These are phyloP conservation scores for Zostera marina DNA, from an alignment of 116 monocot genomes.

Conservation along the genomic window DNA sequence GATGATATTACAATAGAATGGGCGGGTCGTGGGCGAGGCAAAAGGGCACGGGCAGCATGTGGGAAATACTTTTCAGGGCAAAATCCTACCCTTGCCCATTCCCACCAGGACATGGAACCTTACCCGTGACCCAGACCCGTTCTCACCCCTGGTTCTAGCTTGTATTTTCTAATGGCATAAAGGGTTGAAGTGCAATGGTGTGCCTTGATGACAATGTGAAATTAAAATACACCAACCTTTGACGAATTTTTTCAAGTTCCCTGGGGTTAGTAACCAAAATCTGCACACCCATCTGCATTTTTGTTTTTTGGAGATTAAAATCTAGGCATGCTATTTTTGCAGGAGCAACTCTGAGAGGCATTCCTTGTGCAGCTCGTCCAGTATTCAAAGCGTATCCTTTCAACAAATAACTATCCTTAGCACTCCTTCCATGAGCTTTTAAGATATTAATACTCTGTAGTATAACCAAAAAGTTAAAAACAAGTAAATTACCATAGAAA, in stretches of 20 bases:
- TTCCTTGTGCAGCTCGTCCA: slow-evolving; percentile 95
- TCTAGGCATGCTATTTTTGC: slow-evolving; percentile 97
- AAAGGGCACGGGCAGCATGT: no score
- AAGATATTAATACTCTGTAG: slow-evolving; percentile 81
- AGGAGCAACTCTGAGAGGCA: slow-evolving; percentile 84
- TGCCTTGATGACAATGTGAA: no score
- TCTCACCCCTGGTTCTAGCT: no score
- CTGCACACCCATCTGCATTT: slow-evolving; percentile 99
- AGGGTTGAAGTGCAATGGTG: no score
- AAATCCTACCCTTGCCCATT: no score
- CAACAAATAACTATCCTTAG: slow-evolving; percentile 82
- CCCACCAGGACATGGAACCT: no score
- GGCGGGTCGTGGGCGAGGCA: background rate
- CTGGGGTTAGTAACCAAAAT: slow-evolving; percentile 85
- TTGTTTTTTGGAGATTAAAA: slow-evolving; percentile 98
- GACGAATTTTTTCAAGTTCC: slow-evolving; percentile 93
- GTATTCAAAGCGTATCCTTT: slow-evolving; percentile 97
- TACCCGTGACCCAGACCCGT: no score
- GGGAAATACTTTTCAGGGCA: no score
- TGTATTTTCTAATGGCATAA: no score
- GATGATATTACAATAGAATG: background rate
- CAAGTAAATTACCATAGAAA: background rate
- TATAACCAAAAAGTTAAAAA: background rate
- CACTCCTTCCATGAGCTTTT: slow-evolving; percentile 97
- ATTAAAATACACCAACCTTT: slow-evolving; percentile 30